Base-by-base conservation (phyloP, 495 filamentous ascomycete species). In the Trichoderma gamsii region DNA sequence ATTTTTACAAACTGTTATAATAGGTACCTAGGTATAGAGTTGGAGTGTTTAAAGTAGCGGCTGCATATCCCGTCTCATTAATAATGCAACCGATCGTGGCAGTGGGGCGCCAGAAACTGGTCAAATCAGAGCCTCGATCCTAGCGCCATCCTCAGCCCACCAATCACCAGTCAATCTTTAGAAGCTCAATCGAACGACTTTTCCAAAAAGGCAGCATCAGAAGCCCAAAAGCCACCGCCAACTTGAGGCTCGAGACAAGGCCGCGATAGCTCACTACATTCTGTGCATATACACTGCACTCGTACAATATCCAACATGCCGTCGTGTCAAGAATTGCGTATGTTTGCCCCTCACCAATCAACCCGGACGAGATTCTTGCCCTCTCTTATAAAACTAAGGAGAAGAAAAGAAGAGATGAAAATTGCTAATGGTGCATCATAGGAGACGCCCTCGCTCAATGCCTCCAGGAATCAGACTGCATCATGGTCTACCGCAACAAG, bases 291-390 rank as follows among this genome's bases (percentile, higher is more conserved):
- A 38, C 2, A 38, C 35, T 38, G 35, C 35, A 3, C 25, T 27
- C 56, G 29, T 12, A 64, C 23, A 16, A 23, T 23, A 56, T 56
- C 71, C 79, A 87, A 73, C 65, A 99, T 99, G 95, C 95, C 95
- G 32, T 97, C 93, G 68, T 99, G 95, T 83, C 91, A 91, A 84
- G 94, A 97, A 75, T 93, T 99, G 75, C 87, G 95, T 98, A 85
- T 73, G 89, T 81, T 35, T 63, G 68, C 46, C 29, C 9, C 23
- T 13, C 61, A 27, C 35, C 67, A 44, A 29, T 52, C 65, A 66
- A 38, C 66, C 25, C 41, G 41, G 29, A 29, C 1, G 29, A 29
- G 29, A 29, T 29, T 4, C 29, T 1, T 29, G 4, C 29, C 4
- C 29, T 29, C 29, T 56, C 8, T 56, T 0, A 56, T 13, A 46